Percentiles rank a stretch among this genome's conserved stretches.
Conservation (phyloP, 1,284 basidiomycete genomes). For the Ustilago crameri region DNA sequence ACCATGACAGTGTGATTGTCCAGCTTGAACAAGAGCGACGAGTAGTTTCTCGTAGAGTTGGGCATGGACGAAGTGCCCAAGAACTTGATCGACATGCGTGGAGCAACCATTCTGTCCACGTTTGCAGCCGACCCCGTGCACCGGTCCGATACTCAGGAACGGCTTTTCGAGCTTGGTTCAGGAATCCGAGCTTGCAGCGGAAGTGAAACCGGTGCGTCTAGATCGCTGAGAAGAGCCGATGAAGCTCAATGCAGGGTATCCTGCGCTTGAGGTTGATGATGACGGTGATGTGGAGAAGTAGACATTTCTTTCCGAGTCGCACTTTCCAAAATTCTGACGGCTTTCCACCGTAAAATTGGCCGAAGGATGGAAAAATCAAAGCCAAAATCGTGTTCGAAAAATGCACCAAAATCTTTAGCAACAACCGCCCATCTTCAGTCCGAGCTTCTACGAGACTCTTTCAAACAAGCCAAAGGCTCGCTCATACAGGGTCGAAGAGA, state of each 20-base stretch:
- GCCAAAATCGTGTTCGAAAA: not conserved
- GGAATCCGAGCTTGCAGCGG: not conserved
- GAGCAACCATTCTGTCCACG: slow-evolving; percentile 34
- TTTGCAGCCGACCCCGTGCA: not conserved
- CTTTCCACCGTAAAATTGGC: slow-evolving; percentile 9
- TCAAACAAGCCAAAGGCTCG: no score
- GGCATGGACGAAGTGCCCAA: slow-evolving; percentile 65
- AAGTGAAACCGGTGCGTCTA: no score
- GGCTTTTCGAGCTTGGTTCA: not conserved
- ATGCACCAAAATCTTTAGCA: not conserved
- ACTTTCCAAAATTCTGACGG: no score
- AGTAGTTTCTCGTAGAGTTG: slow-evolving; percentile 62
- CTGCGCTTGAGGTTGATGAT: slow-evolving; percentile 8
- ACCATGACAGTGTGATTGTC: slow-evolving; percentile 61
- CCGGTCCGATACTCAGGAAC: not conserved
- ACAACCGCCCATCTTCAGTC: no score
- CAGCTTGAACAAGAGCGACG: slow-evolving; percentile 61
- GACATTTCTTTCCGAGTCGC: slow-evolving; percentile 2
- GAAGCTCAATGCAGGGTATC: not conserved
- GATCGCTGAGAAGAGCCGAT: no score
- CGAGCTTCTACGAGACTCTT: no score
- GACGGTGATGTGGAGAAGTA: not conserved
- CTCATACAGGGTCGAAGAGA: no score
- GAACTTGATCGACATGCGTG: slow-evolving; percentile 58
- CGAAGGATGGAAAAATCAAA: no score